phyloP scores from a whole-genome alignment of 139 green algal species.

The Micractinium conductrix region DNA sequence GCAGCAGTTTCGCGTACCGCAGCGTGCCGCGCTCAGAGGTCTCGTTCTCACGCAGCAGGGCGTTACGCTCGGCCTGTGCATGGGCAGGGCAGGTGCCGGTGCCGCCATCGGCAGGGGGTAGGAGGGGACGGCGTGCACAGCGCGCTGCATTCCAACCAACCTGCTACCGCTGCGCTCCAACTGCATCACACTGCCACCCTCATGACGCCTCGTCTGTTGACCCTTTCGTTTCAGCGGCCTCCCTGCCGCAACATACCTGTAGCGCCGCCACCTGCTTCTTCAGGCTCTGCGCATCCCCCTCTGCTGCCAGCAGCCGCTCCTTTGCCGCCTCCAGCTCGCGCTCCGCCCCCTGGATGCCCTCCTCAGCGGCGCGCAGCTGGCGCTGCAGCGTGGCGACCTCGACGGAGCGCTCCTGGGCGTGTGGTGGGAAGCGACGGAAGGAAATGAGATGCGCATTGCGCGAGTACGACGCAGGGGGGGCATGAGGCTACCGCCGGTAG shows the following conservation, averaged over 20 bases:
- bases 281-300: neutral
- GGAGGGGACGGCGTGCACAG: too few relatives aligned
- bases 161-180: too few relatives aligned
- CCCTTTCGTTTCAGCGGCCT: too few relatives aligned
- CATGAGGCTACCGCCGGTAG: neutral
- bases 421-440: neutral
- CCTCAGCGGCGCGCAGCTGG: neutral
- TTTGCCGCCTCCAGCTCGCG: neutral
- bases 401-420: neutral
- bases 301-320: neutral
- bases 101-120: too few relatives aligned
- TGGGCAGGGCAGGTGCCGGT: too few relatives aligned
- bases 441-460: too few relatives aligned
- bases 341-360: neutral
- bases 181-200: too few relatives aligned
- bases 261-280: neutral
- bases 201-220: too few relatives aligned
- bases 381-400: conserved; percentile 18
- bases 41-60: conserved; percentile 1
- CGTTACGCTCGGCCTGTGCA: conserved; percentile 22
- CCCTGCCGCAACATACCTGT: neutral
- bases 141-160: too few relatives aligned
- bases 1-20: neutral
- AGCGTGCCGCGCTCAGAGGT: neutral
- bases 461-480: too few relatives aligned